Evolutionary conservation across 2,329 filamentous ascomycete genomes (phyloP).

Genomic region (Apiospora saccharicola): DNA sequence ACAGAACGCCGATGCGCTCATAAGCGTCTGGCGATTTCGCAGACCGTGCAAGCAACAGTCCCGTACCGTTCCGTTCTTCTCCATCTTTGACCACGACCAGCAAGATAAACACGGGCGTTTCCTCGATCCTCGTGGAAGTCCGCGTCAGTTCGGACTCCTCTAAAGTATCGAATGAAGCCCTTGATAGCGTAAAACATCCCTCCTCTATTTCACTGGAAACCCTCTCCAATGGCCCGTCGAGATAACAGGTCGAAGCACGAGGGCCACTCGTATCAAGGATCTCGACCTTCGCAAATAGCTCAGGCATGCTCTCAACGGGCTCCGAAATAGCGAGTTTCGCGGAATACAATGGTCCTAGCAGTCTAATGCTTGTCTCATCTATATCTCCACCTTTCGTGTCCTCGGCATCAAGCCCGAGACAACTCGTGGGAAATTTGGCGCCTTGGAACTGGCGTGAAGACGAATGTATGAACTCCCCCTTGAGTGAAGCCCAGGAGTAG

Average conservation of each 20-base stretch:
- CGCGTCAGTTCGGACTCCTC: neutral
- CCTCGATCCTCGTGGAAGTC: neutral
- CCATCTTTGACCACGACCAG: neutral
- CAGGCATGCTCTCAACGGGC: neutral
- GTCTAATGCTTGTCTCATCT: neutral
- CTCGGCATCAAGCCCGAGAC: neutral
- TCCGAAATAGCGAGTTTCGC: neutral
- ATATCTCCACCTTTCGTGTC: neutral
- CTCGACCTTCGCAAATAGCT: neutral
- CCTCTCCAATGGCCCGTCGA: neutral
- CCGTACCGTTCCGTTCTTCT: neutral
- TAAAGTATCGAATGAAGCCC: neutral
- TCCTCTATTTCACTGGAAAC: neutral
- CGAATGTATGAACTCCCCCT: neutral
- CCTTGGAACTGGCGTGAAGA: neutral
- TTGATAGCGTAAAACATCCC: neutral
- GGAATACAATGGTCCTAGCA: neutral
- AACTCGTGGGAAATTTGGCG: neutral
- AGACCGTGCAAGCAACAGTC: neutral
- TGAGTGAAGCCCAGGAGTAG: neutral
- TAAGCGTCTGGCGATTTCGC: neutral
- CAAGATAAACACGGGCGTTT: neutral
- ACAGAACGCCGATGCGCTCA: neutral
- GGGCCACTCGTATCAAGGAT: neutral
- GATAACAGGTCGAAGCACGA: neutral